Conservation (phyloP, 2,329 filamentous ascomycete species). For the Xylaria hypoxylon region DNA sequence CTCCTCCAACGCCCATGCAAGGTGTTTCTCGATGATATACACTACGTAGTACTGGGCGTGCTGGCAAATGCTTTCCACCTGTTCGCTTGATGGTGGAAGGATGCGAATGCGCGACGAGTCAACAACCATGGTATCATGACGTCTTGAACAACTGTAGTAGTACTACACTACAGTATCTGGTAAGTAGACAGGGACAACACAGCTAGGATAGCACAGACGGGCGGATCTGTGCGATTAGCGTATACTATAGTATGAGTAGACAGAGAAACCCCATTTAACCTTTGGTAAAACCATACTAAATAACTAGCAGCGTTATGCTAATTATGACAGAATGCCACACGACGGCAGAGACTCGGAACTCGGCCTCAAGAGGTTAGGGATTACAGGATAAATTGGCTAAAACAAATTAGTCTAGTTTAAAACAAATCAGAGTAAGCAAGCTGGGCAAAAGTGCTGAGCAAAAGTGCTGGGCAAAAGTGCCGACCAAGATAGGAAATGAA, state of each 20-base stretch:
- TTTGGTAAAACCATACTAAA: too few species aligned
- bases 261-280: too few species aligned
- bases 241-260: too few species aligned
- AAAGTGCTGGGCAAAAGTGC: constrained; percentile 7
- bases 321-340: too few species aligned
- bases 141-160: neutral
- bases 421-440: constrained; percentile 4
- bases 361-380: constrained; percentile 1
- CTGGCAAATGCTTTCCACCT: neutral
- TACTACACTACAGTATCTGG: too few species aligned
- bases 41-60: neutral
- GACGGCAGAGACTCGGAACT: neutral
- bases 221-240: too few species aligned
- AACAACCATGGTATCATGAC: constrained; percentile 1
- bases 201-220: too few species aligned
- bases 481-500: constrained; percentile 22
- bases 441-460: constrained; percentile 4
- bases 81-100: neutral
- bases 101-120: neutral
- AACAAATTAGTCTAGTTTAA: too few species aligned
- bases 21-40: constrained; percentile 8
- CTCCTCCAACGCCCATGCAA: constrained; percentile 29
- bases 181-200: neutral
- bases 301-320: too few species aligned
- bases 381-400: too few species aligned